Evolutionary conservation across 2,329 filamentous ascomycete species (phyloP).

Genomic region (Metarhizium sp.): DNA sequence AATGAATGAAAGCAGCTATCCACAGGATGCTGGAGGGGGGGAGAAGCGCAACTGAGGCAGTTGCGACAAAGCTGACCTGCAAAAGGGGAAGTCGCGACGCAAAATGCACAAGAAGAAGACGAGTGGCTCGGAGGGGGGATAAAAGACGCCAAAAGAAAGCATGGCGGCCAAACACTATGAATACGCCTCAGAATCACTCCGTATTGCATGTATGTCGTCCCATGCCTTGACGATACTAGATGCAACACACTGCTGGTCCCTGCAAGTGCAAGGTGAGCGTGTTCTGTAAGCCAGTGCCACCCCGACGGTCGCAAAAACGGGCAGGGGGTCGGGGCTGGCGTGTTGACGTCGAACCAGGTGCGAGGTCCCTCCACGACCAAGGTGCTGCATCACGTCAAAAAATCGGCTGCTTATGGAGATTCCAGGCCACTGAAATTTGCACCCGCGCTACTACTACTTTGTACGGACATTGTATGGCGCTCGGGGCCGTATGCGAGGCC

Average conservation of each 20-base stretch:
- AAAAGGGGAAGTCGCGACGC: conserved; percentile 7
- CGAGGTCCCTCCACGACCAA: background rate
- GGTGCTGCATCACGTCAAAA: background rate
- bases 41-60: conserved; percentile 3
- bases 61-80: background rate
- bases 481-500: too few species aligned
- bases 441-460: background rate
- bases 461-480: too few species aligned
- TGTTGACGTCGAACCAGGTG: background rate
- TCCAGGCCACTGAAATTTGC: background rate
- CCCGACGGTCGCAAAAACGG: background rate
- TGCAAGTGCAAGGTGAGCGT: background rate
- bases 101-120: background rate
- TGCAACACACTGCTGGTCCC: too few species aligned
- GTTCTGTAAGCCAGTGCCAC: background rate
- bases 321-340: conserved; percentile 1
- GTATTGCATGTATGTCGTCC: background rate
- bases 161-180: background rate
- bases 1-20: background rate
- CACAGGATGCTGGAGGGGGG: conserved; percentile 4
- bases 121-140: background rate
- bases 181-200: background rate
- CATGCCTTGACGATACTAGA: background rate
- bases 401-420: background rate
- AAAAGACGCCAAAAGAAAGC: background rate